phyloP scores from a whole-genome alignment of 805 yeast species.

The Yarrowia yakushimensis region DNA sequence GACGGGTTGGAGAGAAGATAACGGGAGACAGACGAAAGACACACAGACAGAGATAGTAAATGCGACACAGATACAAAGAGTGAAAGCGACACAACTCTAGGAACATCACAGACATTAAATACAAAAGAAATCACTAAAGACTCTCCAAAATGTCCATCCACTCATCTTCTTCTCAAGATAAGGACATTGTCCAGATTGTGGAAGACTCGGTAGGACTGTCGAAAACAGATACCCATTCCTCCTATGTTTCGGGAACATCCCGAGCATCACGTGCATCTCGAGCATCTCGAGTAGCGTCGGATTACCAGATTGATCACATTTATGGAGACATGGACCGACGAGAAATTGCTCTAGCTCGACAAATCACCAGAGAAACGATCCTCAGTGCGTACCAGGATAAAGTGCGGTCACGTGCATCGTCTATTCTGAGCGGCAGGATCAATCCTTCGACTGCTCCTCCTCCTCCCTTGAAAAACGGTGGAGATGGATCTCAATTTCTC shows the following conservation, averaged over 20 bases:
- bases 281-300: conserved; percentile 4
- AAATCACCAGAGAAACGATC: conserved; percentile 45
- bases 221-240: conserved; percentile 15
- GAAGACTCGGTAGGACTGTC: conserved; percentile 15
- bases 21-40: too few relatives aligned
- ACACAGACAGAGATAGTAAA: not conserved
- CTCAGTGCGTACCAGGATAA: conserved; percentile 38
- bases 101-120: too few relatives aligned
- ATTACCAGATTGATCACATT: conserved; percentile 37
- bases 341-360: conserved; percentile 43
- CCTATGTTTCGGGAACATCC: not conserved
- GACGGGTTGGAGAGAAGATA: too few relatives aligned
- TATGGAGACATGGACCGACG: conserved; percentile 43
- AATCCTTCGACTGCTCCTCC: conserved; percentile 9
- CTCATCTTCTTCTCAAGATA: conserved; percentile 6
- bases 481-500: conserved; percentile 53
- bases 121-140: not conserved
- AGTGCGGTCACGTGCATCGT: conserved; percentile 27
- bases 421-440: conserved; percentile 19
- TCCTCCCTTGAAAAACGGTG: conserved; percentile 28
- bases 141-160: not conserved
- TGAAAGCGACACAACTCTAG: too few relatives aligned
- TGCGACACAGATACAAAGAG: not conserved
- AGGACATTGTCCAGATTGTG: conserved; percentile 21
- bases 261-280: not conserved